Percentiles rank a stretch among this genome's conserved stretches.
These are phyloP conservation scores for Mortierella alpina DNA, from an alignment of 192 early-diverging fungal species.

Conservation along the genomic window DNA sequence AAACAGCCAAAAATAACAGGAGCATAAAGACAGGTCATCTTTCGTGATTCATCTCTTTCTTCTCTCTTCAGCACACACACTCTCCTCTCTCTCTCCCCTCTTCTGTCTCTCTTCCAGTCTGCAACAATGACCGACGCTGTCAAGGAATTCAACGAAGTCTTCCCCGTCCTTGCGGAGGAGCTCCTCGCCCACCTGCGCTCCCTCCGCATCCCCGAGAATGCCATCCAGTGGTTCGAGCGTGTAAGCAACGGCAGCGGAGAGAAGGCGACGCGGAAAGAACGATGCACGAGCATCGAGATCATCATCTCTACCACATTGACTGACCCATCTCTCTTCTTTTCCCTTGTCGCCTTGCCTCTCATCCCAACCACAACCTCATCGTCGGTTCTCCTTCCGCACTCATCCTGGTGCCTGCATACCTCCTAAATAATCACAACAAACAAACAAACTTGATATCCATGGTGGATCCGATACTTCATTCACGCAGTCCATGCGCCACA, in stretches of 20 bases:
- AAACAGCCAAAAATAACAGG: background rate
- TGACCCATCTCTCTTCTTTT: background rate
- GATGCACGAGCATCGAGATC: too few species aligned
- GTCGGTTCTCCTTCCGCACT: conserved; percentile 8
- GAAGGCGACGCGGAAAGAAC: background rate
- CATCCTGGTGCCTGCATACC: background rate
- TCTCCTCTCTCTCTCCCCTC: background rate
- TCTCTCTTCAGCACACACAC: background rate
- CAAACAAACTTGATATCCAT: background rate
- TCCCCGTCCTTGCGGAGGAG: conserved; percentile 78
- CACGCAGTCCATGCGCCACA: conserved; percentile 61
- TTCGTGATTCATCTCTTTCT: background rate
- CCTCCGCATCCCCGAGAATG: conserved; percentile 76
- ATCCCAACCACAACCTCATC: conserved; percentile 5
- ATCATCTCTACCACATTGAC: background rate
- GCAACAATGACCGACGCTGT: conserved; percentile 26
- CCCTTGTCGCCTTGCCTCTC: background rate
- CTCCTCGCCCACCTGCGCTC: conserved; percentile 76
- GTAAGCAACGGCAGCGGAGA: conserved; percentile 31
- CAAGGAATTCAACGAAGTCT: conserved; percentile 79
- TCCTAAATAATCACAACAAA: too few species aligned
- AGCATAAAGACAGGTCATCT: background rate
- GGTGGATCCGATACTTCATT: background rate
- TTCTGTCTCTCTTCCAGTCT: background rate
- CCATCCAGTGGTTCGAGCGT: conserved; percentile 71